phyloP scores from a whole-genome alignment of 352 stramenopile species.

The Phytophthora idaei region DNA sequence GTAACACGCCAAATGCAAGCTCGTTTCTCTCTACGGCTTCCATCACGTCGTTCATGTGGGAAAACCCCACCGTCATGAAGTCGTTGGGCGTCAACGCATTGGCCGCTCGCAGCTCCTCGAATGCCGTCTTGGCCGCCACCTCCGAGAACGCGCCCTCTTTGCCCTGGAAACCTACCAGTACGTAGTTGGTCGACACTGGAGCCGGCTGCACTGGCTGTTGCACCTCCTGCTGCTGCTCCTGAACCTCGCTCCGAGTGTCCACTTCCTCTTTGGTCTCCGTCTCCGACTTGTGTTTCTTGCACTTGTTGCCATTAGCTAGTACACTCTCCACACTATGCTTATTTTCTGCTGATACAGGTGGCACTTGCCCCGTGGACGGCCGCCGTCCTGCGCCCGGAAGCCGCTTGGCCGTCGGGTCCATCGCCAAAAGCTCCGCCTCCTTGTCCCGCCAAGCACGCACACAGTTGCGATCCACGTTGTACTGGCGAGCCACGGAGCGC shows the following conservation, averaged over 20 bases:
- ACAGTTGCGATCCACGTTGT: constrained; percentile 77
- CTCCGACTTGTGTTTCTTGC: constrained; percentile 12
- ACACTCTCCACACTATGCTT: background rate
- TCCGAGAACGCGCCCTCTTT: constrained; percentile 79
- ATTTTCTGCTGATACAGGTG: background rate
- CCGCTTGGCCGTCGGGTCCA: constrained; percentile 60
- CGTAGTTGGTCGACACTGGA: constrained; percentile 32
- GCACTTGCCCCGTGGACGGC: constrained; percentile 12
- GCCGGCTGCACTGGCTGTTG: background rate
- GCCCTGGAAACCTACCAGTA: constrained; percentile 73
- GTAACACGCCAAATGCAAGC: constrained; percentile 65
- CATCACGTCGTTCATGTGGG: constrained; percentile 61
- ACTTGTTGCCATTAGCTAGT: constrained; percentile 11
- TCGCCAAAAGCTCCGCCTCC: constrained; percentile 57
- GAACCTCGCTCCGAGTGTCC: too few relatives aligned
- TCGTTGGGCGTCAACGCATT: constrained; percentile 48
- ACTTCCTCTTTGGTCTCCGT: constrained; percentile 1
- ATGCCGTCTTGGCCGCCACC: constrained; percentile 56
- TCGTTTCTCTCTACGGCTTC: constrained; percentile 61
- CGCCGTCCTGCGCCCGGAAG: constrained; percentile 59
- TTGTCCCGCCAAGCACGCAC: constrained; percentile 73
- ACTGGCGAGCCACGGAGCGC: constrained; percentile 58
- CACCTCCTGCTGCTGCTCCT: background rate
- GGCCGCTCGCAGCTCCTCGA: constrained; percentile 61
- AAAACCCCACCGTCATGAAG: constrained; percentile 68